Evolutionary conservation across 768 basidiomycete genomes (phyloP).

Genomic region (Termitomyces sp.): DNA sequence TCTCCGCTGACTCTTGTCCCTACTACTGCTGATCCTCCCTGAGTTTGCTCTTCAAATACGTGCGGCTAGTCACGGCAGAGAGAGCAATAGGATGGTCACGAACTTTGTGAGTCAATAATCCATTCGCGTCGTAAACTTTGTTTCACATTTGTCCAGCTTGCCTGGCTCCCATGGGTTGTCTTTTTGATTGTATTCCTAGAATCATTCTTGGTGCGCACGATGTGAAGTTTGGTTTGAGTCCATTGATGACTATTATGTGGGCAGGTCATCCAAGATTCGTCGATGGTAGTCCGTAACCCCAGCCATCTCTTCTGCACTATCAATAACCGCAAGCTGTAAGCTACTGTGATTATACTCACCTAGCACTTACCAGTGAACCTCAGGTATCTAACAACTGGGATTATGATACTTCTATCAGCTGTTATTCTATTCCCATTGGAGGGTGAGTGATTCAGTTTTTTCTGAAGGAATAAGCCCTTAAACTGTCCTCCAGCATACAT

Average conservation of each 20-base stretch:
- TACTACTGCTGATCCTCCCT: not conserved
- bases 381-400: not conserved
- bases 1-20: not conserved
- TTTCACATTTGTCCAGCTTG: not conserved
- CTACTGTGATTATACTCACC: not conserved
- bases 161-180: constrained; percentile 3
- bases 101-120: constrained; percentile 2
- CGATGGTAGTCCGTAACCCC: constrained; percentile 1
- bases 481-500: constrained; percentile 1
- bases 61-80: not conserved
- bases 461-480: not conserved
- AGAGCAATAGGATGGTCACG: not conserved
- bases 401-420: constrained; percentile 2
- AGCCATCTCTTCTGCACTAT: constrained; percentile 2
- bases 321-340: not conserved
- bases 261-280: not conserved
- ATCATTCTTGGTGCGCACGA: not conserved
- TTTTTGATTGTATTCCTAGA: not conserved
- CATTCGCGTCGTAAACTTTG: not conserved
- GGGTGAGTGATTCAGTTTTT: not conserved
- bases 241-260: not conserved
- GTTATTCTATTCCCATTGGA: not conserved
- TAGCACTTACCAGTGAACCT: not conserved
- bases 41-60: constrained; percentile 4
- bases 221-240: not conserved